Conservation (phyloP, 225 moss, liverwort and hornwort species). For the Pseudisothecium myosuroides region DNA sequence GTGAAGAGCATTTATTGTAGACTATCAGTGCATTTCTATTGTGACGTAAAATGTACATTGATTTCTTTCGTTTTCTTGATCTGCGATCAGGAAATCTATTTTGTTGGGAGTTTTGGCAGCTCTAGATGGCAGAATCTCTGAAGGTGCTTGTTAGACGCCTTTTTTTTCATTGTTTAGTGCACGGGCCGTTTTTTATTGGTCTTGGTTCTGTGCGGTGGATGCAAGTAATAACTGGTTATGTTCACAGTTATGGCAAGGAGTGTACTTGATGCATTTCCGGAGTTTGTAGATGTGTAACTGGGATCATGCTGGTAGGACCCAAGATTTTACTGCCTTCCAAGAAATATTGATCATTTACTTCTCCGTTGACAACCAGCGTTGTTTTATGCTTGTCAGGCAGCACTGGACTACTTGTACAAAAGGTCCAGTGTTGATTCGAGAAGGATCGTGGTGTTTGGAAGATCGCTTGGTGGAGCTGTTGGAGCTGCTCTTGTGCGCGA, state of each 20-base stretch:
- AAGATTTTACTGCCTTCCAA: background rate
- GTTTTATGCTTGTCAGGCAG: slow-evolving; percentile 42
- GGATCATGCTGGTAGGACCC: background rate
- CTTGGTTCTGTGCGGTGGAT: background rate
- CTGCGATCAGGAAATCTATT: background rate
- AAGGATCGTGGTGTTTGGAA: slow-evolving; percentile 79
- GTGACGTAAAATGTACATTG: background rate
- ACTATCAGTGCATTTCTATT: background rate
- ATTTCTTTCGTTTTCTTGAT: background rate
- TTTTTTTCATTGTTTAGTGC: background rate
- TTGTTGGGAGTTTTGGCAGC: background rate
- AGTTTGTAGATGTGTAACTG: background rate
- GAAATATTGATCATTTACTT: background rate
- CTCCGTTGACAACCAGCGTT: background rate
- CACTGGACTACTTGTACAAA: slow-evolving; percentile 51
- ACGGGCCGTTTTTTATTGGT: background rate
- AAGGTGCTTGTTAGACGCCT: background rate
- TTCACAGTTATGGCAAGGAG: background rate
- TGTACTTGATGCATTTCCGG: background rate
- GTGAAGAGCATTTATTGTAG: background rate
- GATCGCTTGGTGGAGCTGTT: slow-evolving; percentile 95
- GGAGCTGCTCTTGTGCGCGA: slow-evolving; percentile 77
- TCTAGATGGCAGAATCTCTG: background rate
- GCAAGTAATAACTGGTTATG: background rate
- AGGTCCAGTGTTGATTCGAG: slow-evolving; percentile 50